These are phyloP conservation scores for Boletus rubropictus DNA, from an alignment of 768 basidiomycete genomes.

Conservation along the genomic window DNA sequence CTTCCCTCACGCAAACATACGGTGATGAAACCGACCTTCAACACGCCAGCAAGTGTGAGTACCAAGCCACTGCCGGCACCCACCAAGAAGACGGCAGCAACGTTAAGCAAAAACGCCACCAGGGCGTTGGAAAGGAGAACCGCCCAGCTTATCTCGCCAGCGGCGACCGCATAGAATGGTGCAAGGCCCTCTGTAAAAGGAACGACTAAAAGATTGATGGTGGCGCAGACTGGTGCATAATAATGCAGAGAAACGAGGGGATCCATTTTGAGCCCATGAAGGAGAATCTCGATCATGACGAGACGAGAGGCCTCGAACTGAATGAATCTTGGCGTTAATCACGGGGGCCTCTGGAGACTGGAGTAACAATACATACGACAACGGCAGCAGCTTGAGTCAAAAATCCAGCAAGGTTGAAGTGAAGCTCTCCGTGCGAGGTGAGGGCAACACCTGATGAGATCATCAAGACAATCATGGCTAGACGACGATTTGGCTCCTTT, in stretches of 20 bases:
- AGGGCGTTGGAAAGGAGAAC: conserved; percentile 79
- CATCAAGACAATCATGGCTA: conserved; percentile 80
- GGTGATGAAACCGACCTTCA: conserved; percentile 53
- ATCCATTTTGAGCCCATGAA: conserved; percentile 97
- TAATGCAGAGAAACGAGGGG: conserved; percentile 93
- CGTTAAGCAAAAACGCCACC: conserved; percentile 84
- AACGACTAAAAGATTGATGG: conserved; percentile 77
- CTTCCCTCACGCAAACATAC: background rate
- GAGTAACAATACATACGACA: conserved; percentile 37
- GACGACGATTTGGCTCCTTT: conserved; percentile 77
- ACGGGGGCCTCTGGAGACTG: background rate
- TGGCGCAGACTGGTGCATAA: conserved; percentile 92
- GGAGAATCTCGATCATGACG: conserved; percentile 92
- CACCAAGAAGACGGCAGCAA: conserved; percentile 93
- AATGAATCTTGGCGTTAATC: conserved; percentile 1
- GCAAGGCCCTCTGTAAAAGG: conserved; percentile 90
- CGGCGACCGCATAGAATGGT: conserved; percentile 68
- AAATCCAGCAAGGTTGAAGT: conserved; percentile 85
- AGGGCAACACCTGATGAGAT: conserved; percentile 88
- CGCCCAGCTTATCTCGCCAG: conserved; percentile 52
- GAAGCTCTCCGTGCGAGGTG: conserved; percentile 83
- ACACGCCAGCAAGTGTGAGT: conserved; percentile 88
- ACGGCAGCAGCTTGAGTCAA: conserved; percentile 84
- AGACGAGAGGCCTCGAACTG: conserved; percentile 92
- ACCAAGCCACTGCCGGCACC: conserved; percentile 83